phyloP scores from a whole-genome alignment of 495 filamentous ascomycete species.

The Symbiotaphrina buchneri region DNA sequence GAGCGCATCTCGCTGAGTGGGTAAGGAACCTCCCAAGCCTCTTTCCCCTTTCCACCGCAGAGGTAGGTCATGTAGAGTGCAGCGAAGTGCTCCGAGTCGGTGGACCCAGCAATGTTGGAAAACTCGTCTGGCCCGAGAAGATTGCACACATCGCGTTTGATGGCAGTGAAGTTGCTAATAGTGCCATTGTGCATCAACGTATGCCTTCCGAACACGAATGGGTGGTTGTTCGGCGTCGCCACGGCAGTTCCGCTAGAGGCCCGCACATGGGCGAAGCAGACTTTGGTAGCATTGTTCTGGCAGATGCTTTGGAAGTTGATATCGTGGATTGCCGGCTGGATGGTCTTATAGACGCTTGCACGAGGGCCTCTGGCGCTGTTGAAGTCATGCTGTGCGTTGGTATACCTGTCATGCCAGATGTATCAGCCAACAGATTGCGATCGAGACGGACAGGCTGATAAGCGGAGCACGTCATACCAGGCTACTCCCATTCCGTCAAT shows the following conservation, averaged over 20 bases:
- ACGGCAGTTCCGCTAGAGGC: slow-evolving; percentile 19
- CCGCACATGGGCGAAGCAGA: slow-evolving; percentile 22
- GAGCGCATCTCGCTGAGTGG: slow-evolving; percentile 13
- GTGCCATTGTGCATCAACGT: slow-evolving; percentile 27
- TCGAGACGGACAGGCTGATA: slow-evolving; percentile 6
- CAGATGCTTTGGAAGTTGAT: slow-evolving; percentile 21
- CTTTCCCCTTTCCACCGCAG: slow-evolving; percentile 9
- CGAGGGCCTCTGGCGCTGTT: slow-evolving; percentile 10
- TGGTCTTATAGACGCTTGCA: slow-evolving; percentile 22
- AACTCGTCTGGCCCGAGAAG: slow-evolving; percentile 18
- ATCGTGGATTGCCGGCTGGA: slow-evolving; percentile 22
- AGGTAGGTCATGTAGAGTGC: slow-evolving; percentile 26
- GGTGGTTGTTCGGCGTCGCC: slow-evolving; percentile 23
- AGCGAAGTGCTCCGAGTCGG: slow-evolving; percentile 24
- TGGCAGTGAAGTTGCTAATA: slow-evolving; percentile 17
- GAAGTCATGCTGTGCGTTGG: slow-evolving; percentile 11
- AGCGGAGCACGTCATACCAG: slow-evolving; percentile 5
- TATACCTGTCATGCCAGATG: no score
- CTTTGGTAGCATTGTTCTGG: slow-evolving; percentile 17
- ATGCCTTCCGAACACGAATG: slow-evolving; percentile 25
- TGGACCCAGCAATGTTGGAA: slow-evolving; percentile 20
- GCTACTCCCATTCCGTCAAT: slow-evolving; percentile 22
- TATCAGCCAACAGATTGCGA: slow-evolving; percentile 16
- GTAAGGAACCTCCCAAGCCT: slow-evolving; percentile 17
- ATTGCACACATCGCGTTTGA: slow-evolving; percentile 16